A percentile compares a stretch with the other conserved stretches of the same genome.
Evolutionary conservation across 2,329 filamentous ascomycete genomes (phyloP).

Genomic region (Aaosphaeria pasadenensis): DNA sequence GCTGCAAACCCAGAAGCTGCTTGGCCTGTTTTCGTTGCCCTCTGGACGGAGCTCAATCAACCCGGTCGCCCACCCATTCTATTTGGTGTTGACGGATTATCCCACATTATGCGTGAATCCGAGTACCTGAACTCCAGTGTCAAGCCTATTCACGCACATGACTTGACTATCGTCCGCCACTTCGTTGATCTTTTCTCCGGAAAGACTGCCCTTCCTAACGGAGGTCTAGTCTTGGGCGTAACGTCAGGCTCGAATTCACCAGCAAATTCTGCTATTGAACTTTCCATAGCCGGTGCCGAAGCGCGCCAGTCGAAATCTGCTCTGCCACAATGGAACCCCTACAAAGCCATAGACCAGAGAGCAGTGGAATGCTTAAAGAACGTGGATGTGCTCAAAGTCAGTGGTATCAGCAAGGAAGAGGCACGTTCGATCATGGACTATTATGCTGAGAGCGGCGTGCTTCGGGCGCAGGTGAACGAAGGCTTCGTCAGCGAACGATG

Average conservation of each 20-base stretch:
- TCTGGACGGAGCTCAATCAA: constrained; percentile 74
- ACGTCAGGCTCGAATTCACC: constrained; percentile 71
- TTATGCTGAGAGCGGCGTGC: constrained; percentile 80
- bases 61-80: constrained; percentile 63
- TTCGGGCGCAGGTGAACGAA: constrained; percentile 69
- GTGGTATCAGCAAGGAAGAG: constrained; percentile 71
- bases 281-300: constrained; percentile 56
- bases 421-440: constrained; percentile 84
- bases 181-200: constrained; percentile 67
- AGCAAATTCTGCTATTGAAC: constrained; percentile 62
- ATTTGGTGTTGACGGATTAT: constrained; percentile 73
- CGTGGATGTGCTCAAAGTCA: constrained; percentile 53
- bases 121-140: constrained; percentile 71
- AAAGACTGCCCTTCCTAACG: constrained; percentile 59
- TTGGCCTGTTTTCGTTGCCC: constrained; percentile 74
- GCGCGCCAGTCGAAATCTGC: constrained; percentile 38
- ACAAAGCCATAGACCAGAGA: constrained; percentile 51
- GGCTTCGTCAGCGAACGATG: constrained; percentile 75
- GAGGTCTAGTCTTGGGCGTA: constrained; percentile 74
- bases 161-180: constrained; percentile 71
- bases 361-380: constrained; percentile 47
- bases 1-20: constrained; percentile 73
- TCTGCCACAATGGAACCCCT: constrained; percentile 49
- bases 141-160: constrained; percentile 78
- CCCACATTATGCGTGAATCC: constrained; percentile 75